These are phyloP conservation scores for Schizothecium vesticola DNA, from an alignment of 495 filamentous ascomycete genomes.

Conservation along the genomic window DNA sequence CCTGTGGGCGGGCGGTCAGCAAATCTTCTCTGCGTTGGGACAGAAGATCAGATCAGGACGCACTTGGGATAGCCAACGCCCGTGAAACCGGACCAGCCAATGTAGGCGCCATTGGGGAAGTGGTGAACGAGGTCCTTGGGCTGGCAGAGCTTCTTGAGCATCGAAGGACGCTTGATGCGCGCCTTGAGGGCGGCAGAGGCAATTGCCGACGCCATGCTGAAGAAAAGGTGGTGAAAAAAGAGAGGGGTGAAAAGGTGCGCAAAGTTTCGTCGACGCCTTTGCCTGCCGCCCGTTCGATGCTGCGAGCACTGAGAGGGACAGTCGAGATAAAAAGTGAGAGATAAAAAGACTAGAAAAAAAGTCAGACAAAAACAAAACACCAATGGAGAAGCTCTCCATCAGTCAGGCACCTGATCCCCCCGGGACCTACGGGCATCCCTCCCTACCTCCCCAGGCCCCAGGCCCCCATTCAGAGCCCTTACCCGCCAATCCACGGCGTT, in stretches of 20 bases:
- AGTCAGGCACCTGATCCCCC: background rate
- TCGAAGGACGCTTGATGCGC: slow-evolving; percentile 67
- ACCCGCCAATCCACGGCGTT: background rate
- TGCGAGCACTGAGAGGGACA: background rate
- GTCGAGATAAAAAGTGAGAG: background rate
- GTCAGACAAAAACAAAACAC: background rate
- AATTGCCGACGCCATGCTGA: slow-evolving; percentile 39
- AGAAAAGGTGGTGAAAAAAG: background rate
- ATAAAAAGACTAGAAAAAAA: background rate
- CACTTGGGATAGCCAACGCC: slow-evolving; percentile 89
- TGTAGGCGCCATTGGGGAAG: slow-evolving; percentile 76
- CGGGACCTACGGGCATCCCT: background rate
- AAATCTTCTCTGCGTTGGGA: background rate
- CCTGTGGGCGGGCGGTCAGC: slow-evolving; percentile 37
- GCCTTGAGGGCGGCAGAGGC: slow-evolving; percentile 71
- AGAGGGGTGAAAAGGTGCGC: slow-evolving; percentile 1
- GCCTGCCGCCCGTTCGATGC: background rate
- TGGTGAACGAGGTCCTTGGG: slow-evolving; percentile 74
- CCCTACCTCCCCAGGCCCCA: background rate
- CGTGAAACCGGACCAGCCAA: slow-evolving; percentile 90
- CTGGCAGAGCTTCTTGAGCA: slow-evolving; percentile 72
- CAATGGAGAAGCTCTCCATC: background rate
- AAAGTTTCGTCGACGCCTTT: background rate
- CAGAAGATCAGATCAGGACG: slow-evolving; percentile 23
- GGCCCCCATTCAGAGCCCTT: background rate